Base-by-base conservation (phyloP, 2,329 filamentous ascomycete species). In the Trichophyton verrucosum region DNA sequence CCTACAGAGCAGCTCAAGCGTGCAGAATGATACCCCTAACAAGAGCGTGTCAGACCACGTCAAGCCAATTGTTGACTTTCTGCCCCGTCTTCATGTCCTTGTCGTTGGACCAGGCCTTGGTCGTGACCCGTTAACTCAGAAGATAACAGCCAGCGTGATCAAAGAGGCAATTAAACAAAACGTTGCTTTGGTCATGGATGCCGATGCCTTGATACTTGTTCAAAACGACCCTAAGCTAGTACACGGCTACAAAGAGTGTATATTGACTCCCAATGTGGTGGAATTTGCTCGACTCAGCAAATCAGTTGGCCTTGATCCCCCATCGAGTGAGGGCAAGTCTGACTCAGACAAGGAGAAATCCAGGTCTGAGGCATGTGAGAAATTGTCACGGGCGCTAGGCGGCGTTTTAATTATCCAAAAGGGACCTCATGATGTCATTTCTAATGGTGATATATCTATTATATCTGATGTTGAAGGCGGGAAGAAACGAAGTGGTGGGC, bases 371-470 rank as follows among this genome's bases (percentile, higher is more conserved):
- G 83, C 91, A 9, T 87, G 84, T 67, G 77, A 71, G 78, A 86
- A 81, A 77, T 76, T 99, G 46, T 85, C 91, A 0, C 82, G 80
- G 62, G 87, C 86, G 0, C 82, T 97, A 55, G 90, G 87, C 1
- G 94, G 94, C 1, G 90, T 96, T 33, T 95, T 90, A 0, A 85
- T 99, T 60, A 81, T 97, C 51, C 89, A 96, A 73, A 99, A 99
- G 78, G 94, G 94, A 1, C 72, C 75, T 1, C 83, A 83, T 63
- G 94, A 99, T 74, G 84, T 87, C 65, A 89, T 99, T 63, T 90
- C 86, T 2, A 88, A 96, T 68, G 89, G 91, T 11, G 78, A 81
- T 61, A 80, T 80, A 60, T 95, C 88, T n/a, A 75, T 91, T 27
- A 77, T 87, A 0, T 88, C 86, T 27, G 91, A 96, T 66, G 75